A percentile compares a stretch with the other conserved stretches of the same genome.
phyloP scores from a whole-genome alignment of 306 rosid species.

The Inga oerstediana region DNA sequence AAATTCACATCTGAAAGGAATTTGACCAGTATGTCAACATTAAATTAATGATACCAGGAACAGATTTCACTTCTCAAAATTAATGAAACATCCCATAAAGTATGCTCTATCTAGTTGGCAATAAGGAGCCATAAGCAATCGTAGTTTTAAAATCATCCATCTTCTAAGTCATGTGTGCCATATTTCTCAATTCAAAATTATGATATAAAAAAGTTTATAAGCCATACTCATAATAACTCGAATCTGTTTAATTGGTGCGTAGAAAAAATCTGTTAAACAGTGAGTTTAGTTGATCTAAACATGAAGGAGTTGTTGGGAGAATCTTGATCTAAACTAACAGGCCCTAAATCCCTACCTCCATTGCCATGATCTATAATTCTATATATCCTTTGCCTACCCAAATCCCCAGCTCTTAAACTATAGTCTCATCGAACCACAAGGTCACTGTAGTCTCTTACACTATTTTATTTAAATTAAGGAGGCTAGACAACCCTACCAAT shows the following conservation, averaged over 20 bases:
- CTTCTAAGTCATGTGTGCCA: slow-evolving; percentile 3
- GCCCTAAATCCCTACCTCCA: not conserved
- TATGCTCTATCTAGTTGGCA: not conserved
- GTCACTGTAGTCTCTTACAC: not conserved
- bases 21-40: not conserved
- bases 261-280: not conserved
- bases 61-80: not conserved
- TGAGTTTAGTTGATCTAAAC: not conserved
- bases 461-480: not conserved
- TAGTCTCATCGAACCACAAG: too few species aligned
- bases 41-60: not conserved
- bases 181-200: slow-evolving; percentile 7
- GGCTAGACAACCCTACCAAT: not conserved
- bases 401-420: not conserved
- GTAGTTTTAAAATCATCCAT: not conserved
- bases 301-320: not conserved
- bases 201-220: not conserved
- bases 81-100: not conserved
- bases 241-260: not conserved
- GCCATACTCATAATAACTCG: not conserved
- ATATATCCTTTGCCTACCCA: not conserved
- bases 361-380: not conserved
- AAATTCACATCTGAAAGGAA: not conserved
- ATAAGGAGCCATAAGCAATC: not conserved
- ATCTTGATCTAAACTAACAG: not conserved